phyloP scores from a whole-genome alignment of 2,329 filamentous ascomycete species.

The Scedosporium apiospermum region DNA sequence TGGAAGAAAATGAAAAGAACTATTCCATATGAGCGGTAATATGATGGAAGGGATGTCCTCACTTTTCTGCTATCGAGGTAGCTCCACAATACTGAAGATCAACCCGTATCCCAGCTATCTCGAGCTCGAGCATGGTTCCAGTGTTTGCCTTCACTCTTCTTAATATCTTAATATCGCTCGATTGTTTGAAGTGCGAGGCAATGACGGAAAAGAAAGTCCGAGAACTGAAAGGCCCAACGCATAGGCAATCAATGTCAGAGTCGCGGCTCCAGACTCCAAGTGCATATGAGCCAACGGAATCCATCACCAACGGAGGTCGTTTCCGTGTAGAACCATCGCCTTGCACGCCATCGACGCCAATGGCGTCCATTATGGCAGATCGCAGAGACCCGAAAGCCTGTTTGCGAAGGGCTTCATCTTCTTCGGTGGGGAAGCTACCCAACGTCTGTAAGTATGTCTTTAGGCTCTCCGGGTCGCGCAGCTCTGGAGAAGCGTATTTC shows the following conservation, averaged over 20 bases:
- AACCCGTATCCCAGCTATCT: slow-evolving; percentile 46
- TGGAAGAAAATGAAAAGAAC: slow-evolving; percentile 13
- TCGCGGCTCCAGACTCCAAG: slow-evolving; percentile 50
- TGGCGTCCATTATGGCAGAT: slow-evolving; percentile 18
- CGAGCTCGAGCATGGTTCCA: slow-evolving; percentile 56
- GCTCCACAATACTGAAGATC: slow-evolving; percentile 61
- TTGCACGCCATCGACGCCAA: slow-evolving; percentile 16
- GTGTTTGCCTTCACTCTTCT: slow-evolving; percentile 48
- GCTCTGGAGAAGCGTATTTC: slow-evolving; percentile 16
- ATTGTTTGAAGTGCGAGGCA: background rate
- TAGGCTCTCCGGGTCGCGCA: slow-evolving; percentile 25
- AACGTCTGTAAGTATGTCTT: slow-evolving; percentile 25
- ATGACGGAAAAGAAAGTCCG: slow-evolving; percentile 44
- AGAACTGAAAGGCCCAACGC: slow-evolving; percentile 51
- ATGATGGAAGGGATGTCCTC: slow-evolving; percentile 3
- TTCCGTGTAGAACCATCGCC: slow-evolving; percentile 9
- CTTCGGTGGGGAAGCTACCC: slow-evolving; percentile 34
- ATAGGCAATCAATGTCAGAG: slow-evolving; percentile 59
- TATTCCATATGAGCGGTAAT: no score
- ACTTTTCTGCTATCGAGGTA: slow-evolving; percentile 40
- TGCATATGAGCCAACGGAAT: slow-evolving; percentile 57
- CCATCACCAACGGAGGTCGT: slow-evolving; percentile 26
- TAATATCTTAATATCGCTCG: slow-evolving; percentile 36
- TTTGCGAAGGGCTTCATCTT: slow-evolving; percentile 31
- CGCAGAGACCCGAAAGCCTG: slow-evolving; percentile 36